Evolutionary conservation across 495 filamentous ascomycete genomes (phyloP), one percentile per base, ranked within the genome.

Genomic region (Penicillium chermesinum): DNA sequence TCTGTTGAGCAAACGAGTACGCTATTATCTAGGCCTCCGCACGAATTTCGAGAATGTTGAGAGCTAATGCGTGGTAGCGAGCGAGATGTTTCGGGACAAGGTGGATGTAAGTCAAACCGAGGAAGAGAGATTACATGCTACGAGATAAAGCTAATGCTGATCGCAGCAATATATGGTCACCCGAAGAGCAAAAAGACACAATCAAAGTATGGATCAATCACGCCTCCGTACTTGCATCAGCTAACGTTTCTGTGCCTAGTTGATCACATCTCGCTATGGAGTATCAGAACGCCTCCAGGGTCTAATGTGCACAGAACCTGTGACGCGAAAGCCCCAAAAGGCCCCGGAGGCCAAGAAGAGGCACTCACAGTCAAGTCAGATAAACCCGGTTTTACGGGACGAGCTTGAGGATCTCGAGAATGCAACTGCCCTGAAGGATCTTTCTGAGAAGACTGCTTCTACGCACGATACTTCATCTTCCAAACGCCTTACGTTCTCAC

Each of bases 161-260:
- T 2, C 15, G 6, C 46, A 85, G 82, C 45, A 86, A 89, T 53
- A 76, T 89, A n/a, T 91, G 85, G 84, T 65, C 74, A 39, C 86
- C 85, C 8, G 77, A 82, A 50, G 58, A 67, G 21, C 84, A 90
- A 50, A 71, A 63, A 30, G 68, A 76, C 0, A 56, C 73, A 1
- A 74, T 89, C 27, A 69, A 65, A 40, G 74, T 76, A 32, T 4
- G 55, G 45, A 16, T 10, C 25, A 19, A 41, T 6, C 7, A 38
- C 7, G 38, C 8, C 2, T 13, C 19, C 12, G 32, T 2, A 1
- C 14, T 18, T 34, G n/a, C 10, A 43, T 19, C 8, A 12, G 19
- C 30, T 50, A 15, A 53, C 38, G n/a, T 9, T 30, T 38, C 17
- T 8, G 7, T 35, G n/a, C 12, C 9, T 19, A 70, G 67, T 52